A percentile compares a stretch with the other conserved stretches of the same genome.
These are phyloP conservation scores for Globisporangium cederbergense DNA, from an alignment of 352 stramenopile genomes.

Conservation along the genomic window DNA sequence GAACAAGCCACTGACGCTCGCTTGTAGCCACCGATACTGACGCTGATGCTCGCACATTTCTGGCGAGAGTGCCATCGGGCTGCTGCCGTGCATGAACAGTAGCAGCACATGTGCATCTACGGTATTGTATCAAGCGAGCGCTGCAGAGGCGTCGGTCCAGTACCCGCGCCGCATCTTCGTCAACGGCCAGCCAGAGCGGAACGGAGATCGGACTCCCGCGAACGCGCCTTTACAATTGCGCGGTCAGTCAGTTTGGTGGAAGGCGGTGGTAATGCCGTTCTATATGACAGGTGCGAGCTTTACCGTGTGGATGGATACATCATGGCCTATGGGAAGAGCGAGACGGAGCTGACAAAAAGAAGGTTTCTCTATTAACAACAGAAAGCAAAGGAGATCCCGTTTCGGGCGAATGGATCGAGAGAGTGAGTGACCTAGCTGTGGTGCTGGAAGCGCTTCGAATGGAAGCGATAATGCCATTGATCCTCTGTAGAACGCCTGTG, in stretches of 20 bases:
- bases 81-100: not conserved
- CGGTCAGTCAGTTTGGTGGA: not conserved
- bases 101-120: not conserved
- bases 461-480: too few species aligned
- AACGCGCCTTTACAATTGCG: constrained; percentile 9
- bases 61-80: not conserved
- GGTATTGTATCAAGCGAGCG: not conserved
- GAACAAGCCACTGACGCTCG: not conserved
- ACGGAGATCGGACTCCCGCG: not conserved
- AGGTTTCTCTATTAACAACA: constrained; percentile 6
- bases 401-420: not conserved
- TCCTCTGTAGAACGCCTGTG: too few species aligned
- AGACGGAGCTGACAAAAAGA: not conserved
- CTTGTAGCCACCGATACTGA: not conserved
- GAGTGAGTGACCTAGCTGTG: too few species aligned
- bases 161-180: not conserved
- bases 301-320: too few species aligned
- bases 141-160: not conserved
- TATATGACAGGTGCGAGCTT: not conserved
- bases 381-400: not conserved
- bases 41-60: not conserved
- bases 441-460: too few species aligned
- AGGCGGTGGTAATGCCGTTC: not conserved
- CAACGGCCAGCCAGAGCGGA: not conserved
- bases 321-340: too few species aligned